Evolutionary conservation across 1,139 yeast species (phyloP).

Genomic region (Pichia inconspicua): DNA sequence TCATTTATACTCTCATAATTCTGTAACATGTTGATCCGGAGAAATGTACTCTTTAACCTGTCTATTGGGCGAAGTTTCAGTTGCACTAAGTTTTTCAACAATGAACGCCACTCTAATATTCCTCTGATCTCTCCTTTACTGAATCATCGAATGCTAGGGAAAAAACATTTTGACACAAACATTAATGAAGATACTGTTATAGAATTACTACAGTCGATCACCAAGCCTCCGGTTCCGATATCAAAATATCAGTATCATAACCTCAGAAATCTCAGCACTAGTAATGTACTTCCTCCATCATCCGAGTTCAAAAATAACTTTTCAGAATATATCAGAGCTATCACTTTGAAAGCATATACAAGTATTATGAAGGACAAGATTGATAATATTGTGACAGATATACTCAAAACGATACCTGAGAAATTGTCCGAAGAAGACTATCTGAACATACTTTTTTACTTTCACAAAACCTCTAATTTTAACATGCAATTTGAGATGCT

Average conservation of each 20-base stretch:
- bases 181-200: conserved; percentile 17
- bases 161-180: conserved; percentile 7
- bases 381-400: conserved; percentile 8
- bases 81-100: not conserved
- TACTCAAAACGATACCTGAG: conserved; percentile 13
- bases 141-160: conserved; percentile 9
- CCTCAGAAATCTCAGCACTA: conserved; percentile 14
- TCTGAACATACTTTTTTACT: conserved; percentile 15
- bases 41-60: no score
- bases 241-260: conserved; percentile 16
- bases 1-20: no score
- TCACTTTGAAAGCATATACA: conserved; percentile 17
- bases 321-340: conserved; percentile 14
- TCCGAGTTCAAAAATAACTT: conserved; percentile 7
- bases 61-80: not conserved
- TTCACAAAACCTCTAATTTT: conserved; percentile 17
- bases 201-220: conserved; percentile 15
- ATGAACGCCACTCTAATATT: not conserved
- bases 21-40: no score
- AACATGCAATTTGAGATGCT: conserved; percentile 13
- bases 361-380: conserved; percentile 6
- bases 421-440: conserved; percentile 17
- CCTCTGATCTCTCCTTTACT: conserved; percentile 10
- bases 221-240: conserved; percentile 16
- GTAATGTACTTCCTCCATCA: conserved; percentile 16